Conservation (phyloP, 257 asterid genomes). For the Avicennia marina region DNA sequence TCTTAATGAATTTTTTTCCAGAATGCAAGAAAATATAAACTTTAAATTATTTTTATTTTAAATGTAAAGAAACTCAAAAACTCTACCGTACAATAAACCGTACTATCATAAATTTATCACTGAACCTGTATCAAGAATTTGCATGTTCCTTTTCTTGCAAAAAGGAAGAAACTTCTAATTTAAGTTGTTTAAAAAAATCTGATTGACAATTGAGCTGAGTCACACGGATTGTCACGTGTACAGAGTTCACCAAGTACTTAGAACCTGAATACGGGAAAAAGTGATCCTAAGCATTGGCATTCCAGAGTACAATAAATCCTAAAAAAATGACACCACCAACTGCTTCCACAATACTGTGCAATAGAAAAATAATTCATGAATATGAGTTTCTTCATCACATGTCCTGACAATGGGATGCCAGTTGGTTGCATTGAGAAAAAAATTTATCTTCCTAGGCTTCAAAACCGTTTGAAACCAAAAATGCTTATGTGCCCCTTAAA, state of each 20-base stretch:
- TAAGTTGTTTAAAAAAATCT: neutral
- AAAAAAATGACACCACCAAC: too few species aligned
- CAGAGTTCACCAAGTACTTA: neutral
- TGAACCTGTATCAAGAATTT: neutral
- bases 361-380: neutral
- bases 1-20: neutral
- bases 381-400: neutral
- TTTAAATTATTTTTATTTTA: neutral
- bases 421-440: neutral
- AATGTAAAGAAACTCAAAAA: neutral
- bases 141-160: neutral
- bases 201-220: neutral
- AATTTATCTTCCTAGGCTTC: neutral
- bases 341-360: neutral
- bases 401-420: neutral
- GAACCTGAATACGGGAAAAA: neutral
- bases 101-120: neutral
- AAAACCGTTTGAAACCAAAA: neutral
- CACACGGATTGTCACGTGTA: neutral
- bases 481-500: neutral
- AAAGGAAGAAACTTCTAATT: neutral
- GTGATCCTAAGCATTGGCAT: neutral
- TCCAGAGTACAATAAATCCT: neutral
- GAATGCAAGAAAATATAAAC: neutral
- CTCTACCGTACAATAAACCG: too few species aligned